These are phyloP conservation scores for Blastobotrys indianensis DNA, from an alignment of 1,139 yeast genomes.

Conservation along the genomic window DNA sequence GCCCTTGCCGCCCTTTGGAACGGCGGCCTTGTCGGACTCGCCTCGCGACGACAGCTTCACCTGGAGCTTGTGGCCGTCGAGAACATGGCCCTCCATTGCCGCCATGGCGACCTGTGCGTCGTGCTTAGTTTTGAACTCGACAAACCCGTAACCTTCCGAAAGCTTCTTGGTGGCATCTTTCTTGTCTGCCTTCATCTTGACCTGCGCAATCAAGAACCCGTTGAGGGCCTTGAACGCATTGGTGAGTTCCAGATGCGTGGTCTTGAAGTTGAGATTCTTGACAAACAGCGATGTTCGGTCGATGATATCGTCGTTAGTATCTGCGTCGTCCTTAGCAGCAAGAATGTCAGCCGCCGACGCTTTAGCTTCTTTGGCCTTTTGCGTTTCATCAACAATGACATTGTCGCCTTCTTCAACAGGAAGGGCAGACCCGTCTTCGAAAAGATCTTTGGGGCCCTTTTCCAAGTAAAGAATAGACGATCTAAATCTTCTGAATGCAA, in stretches of 20 bases:
- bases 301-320: constrained; percentile 35
- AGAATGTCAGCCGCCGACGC: constrained; percentile 25
- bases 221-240: constrained; percentile 60
- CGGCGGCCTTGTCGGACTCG: constrained; percentile 25
- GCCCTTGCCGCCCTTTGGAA: constrained; percentile 39
- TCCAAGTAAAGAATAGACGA: constrained; percentile 83
- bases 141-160: constrained; percentile 98
- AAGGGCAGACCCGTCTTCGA: constrained; percentile 32
- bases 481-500: constrained; percentile 82
- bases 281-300: constrained; percentile 79
- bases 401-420: constrained; percentile 32
- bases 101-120: constrained; percentile 73
- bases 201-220: constrained; percentile 73
- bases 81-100: constrained; percentile 66
- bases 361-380: constrained; percentile 33
- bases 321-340: constrained; percentile 30
- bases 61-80: constrained; percentile 88
- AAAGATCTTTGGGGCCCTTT: constrained; percentile 85
- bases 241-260: constrained; percentile 54
- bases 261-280: constrained; percentile 83
- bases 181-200: constrained; percentile 85
- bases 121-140: constrained; percentile 72
- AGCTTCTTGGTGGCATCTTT: constrained; percentile 56
- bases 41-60: constrained; percentile 81
- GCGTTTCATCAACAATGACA: constrained; percentile 35